These are phyloP conservation scores for Cyberlindnera maritima DNA, from an alignment of 805 yeast species.

Conservation along the genomic window DNA sequence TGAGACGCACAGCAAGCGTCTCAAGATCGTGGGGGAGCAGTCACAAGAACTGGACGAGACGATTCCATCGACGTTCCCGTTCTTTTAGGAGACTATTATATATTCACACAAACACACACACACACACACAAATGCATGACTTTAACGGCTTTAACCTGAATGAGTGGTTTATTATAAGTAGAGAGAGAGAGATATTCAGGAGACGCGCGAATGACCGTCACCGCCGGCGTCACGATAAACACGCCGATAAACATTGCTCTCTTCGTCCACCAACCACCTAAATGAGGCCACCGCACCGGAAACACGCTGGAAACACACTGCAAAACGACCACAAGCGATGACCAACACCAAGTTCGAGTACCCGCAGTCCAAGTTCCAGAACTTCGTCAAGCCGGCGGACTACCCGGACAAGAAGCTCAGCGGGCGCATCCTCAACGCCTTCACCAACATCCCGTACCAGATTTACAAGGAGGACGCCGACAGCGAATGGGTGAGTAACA, in stretches of 20 bases:
- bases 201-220: too few species aligned
- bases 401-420: slow-evolving; percentile 24
- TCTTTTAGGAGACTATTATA: neutral
- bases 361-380: slow-evolving; percentile 13
- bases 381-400: slow-evolving; percentile 27
- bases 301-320: neutral
- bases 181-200: too few species aligned
- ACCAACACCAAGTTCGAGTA: slow-evolving; percentile 5
- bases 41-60: neutral
- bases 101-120: too few species aligned
- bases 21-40: neutral
- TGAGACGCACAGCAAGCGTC: neutral
- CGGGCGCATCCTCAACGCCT: slow-evolving; percentile 67
- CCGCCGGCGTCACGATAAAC: too few species aligned
- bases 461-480: slow-evolving; percentile 42
- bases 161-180: too few species aligned
- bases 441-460: slow-evolving; percentile 66
- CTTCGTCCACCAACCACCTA: too few species aligned
- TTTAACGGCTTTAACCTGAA: too few species aligned
- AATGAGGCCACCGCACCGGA: too few species aligned
- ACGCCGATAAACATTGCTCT: too few species aligned
- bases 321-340: neutral
- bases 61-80: slow-evolving; percentile 6
- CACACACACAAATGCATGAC: neutral
- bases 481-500: slow-evolving; percentile 28